A percentile compares a stretch with the other conserved stretches of the same genome.
phyloP scores from a whole-genome alignment of 2,329 filamentous ascomycete genomes.

The Claviceps sp. region DNA sequence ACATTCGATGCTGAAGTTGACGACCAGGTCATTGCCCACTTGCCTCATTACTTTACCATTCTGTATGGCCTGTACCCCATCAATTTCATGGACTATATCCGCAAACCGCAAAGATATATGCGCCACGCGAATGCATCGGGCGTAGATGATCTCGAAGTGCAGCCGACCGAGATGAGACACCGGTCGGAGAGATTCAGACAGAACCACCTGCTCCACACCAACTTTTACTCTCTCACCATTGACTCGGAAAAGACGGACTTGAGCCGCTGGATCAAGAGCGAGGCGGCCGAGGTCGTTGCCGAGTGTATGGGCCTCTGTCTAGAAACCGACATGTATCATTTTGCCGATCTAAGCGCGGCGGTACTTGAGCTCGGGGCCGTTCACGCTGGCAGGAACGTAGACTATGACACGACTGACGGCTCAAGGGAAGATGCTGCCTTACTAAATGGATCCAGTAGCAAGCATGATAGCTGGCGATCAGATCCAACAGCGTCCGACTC shows the following conservation, averaged over 20 bases:
- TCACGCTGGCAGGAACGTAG: conserved; percentile 11
- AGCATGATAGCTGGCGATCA: conserved; percentile 36
- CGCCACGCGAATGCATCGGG: conserved; percentile 58
- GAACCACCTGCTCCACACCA: conserved; percentile 66
- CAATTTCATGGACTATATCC: conserved; percentile 76
- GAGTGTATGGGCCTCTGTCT: conserved; percentile 61
- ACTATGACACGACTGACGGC: conserved; percentile 18
- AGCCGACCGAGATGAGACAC: conserved; percentile 63
- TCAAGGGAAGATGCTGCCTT: conserved; percentile 25
- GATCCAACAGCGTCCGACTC: conserved; percentile 36
- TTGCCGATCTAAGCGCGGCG: conserved; percentile 10
- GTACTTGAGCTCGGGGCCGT: conserved; percentile 8
- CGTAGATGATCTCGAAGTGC: conserved; percentile 62
- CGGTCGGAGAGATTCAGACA: conserved; percentile 63
- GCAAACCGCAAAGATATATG: conserved; percentile 67
- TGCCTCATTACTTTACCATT: conserved; percentile 66
- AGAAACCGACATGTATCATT: conserved; percentile 14
- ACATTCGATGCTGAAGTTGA: conserved; percentile 48
- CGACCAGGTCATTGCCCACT: conserved; percentile 48
- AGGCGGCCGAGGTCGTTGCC: conserved; percentile 66
- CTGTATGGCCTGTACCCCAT: conserved; percentile 74
- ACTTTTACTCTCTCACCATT: conserved; percentile 67
- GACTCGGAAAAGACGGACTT: conserved; percentile 68
- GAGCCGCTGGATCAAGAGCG: conserved; percentile 66
- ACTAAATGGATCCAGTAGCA: conserved; percentile 24